Conservation (phyloP, 2,329 filamentous ascomycete species). For the Hypoxylon sp. region DNA sequence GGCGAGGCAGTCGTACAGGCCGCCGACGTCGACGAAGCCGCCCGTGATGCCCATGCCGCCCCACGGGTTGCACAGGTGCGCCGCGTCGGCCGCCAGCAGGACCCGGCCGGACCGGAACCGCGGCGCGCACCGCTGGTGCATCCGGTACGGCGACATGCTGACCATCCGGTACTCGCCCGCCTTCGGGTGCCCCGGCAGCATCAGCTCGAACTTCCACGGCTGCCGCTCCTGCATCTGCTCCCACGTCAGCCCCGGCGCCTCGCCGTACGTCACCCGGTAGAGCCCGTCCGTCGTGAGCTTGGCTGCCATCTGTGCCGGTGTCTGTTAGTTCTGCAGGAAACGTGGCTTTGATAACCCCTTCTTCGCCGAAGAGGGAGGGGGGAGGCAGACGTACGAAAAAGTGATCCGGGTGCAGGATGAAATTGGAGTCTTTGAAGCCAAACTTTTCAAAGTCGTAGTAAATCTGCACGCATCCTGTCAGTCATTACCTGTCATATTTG, state of each 20-base stretch:
- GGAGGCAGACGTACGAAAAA: conserved; percentile 53
- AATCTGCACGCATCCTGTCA: conserved; percentile 51
- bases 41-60: conserved; percentile 70
- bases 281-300: conserved; percentile 65
- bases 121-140: conserved; percentile 67
- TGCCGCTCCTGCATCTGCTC: conserved; percentile 63
- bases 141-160: conserved; percentile 66
- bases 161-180: conserved; percentile 64
- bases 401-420: conserved; percentile 67
- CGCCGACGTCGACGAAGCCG: conserved; percentile 69
- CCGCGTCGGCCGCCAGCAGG: conserved; percentile 67
- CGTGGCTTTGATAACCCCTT: too few relatives aligned
- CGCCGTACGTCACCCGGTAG: conserved; percentile 71
- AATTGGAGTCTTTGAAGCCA: conserved; percentile 64
- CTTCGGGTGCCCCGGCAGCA: conserved; percentile 67
- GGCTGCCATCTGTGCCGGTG: conserved; percentile 61
- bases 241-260: conserved; percentile 58
- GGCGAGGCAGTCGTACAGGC: conserved; percentile 65
- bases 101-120: conserved; percentile 65
- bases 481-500: too few relatives aligned
- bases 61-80: conserved; percentile 63
- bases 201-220: conserved; percentile 61
- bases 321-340: neutral
- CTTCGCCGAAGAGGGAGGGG: too few relatives aligned
- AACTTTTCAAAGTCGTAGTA: conserved; percentile 67